These are phyloP conservation scores for Saposhnikovia divaricata DNA, from an alignment of 129 eudicot genomes.

Conservation along the genomic window DNA sequence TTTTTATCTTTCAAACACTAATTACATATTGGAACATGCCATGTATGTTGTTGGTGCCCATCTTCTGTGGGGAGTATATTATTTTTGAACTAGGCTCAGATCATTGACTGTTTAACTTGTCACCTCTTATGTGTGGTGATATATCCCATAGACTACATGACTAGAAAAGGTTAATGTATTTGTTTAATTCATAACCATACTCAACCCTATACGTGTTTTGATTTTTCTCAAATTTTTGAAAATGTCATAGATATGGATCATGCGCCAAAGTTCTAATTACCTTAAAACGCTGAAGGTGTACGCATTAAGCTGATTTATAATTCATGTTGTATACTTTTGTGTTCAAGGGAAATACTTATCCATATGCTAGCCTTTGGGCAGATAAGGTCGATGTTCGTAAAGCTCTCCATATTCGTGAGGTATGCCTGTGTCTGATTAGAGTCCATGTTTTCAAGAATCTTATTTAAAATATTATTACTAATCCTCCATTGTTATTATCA, in stretches of 20 bases:
- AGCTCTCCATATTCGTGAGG: slow-evolving; percentile 19
- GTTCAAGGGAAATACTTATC: neutral
- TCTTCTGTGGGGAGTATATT: too few relatives aligned
- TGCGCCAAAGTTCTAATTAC: neutral
- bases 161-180: too few relatives aligned
- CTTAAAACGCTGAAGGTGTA: neutral
- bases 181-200: too few relatives aligned
- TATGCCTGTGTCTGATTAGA: neutral
- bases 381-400: slow-evolving; percentile 15
- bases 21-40: neutral
- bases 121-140: too few relatives aligned
- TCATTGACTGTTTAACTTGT: too few relatives aligned
- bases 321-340: neutral
- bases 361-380: neutral
- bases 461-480: neutral
- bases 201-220: too few relatives aligned
- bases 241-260: neutral
- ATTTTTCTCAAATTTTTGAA: neutral
- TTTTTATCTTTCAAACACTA: neutral
- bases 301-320: neutral
- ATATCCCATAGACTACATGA: too few relatives aligned
- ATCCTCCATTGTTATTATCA: neutral
- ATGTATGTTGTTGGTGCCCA: neutral
- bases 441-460: neutral
- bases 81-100: too few relatives aligned